Evolutionary conservation across 1,139 yeast genomes (phyloP).

Genomic region (Suhomyces kunorum): DNA sequence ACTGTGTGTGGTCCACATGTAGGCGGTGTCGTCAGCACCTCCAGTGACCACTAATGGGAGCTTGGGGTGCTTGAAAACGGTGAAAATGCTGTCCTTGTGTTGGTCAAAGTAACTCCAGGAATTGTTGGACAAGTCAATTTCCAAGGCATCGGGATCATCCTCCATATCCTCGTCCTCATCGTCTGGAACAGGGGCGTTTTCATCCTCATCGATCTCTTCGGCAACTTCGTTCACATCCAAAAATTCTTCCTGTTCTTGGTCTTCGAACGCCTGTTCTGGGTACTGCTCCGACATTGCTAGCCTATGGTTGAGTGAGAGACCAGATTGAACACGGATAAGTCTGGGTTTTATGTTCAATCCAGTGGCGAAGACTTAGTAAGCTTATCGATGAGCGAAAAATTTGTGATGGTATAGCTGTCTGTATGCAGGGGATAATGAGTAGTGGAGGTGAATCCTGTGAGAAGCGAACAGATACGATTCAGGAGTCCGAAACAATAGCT

Average conservation of each 20-base stretch:
- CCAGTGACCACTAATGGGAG: slow-evolving; percentile 77
- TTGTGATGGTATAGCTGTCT: slow-evolving; percentile 5
- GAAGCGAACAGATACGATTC: too few relatives aligned
- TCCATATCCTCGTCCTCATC: slow-evolving; percentile 41
- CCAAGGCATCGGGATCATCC: slow-evolving; percentile 31
- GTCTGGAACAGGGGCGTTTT: slow-evolving; percentile 33
- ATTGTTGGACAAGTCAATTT: slow-evolving; percentile 78
- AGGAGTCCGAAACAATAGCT: too few relatives aligned
- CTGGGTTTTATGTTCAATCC: slow-evolving; percentile 1
- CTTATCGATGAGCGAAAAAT: slow-evolving; percentile 13
- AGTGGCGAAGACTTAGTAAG: slow-evolving; percentile 10
- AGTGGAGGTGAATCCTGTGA: too few relatives aligned
- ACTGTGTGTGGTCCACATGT: slow-evolving; percentile 87
- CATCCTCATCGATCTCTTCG: slow-evolving; percentile 52
- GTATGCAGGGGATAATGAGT: slow-evolving; percentile 10
- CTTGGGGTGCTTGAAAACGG: slow-evolving; percentile 75
- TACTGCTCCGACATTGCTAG: slow-evolving; percentile 11
- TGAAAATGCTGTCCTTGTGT: slow-evolving; percentile 82
- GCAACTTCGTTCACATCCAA: slow-evolving; percentile 59
- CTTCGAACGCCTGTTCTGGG: slow-evolving; percentile 15
- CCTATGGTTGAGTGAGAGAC: not conserved
- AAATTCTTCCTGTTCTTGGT: slow-evolving; percentile 50
- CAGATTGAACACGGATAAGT: not conserved
- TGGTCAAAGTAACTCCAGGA: slow-evolving; percentile 86
- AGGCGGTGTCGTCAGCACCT: slow-evolving; percentile 91